phyloP scores from a whole-genome alignment of 768 basidiomycete species.

The Daedaleopsis nitida region DNA sequence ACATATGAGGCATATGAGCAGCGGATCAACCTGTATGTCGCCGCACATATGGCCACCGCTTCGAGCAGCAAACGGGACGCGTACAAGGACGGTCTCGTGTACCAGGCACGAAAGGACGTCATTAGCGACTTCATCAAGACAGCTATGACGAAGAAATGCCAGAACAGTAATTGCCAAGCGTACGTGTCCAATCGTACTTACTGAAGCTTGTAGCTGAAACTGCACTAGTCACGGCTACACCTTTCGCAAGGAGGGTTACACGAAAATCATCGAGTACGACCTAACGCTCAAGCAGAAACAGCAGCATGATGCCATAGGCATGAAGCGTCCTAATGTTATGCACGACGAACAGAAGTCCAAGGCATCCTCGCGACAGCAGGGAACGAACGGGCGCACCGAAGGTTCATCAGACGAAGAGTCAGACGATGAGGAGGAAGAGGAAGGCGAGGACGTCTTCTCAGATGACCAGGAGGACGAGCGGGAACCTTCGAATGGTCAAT shows the following conservation, averaged over 20 bases:
- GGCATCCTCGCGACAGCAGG: neutral
- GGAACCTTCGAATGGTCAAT: constrained; percentile 18
- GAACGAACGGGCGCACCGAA: constrained; percentile 11
- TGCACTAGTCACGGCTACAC: constrained; percentile 70
- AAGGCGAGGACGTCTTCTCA: constrained; percentile 48
- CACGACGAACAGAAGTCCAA: constrained; percentile 41
- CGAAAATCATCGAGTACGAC: constrained; percentile 94
- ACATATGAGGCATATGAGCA: constrained; percentile 59
- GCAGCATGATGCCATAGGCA: constrained; percentile 48
- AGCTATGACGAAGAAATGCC: constrained; percentile 71
- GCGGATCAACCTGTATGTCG: constrained; percentile 68
- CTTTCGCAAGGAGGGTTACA: constrained; percentile 91
- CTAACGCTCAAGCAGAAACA: constrained; percentile 78
- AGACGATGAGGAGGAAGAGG: constrained; percentile 51
- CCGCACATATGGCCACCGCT: constrained; percentile 44
- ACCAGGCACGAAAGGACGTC: constrained; percentile 80
- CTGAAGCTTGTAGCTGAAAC: constrained; percentile 9
- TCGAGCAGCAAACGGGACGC: constrained; percentile 69
- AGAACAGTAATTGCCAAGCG: constrained; percentile 77
- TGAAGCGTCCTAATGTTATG: constrained; percentile 80
- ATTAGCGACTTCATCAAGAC: constrained; percentile 81
- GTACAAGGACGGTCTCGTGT: constrained; percentile 89
- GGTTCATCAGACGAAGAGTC: constrained; percentile 52
- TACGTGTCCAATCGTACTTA: constrained; percentile 35
- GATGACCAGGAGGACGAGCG: constrained; percentile 48